A percentile compares a stretch with the other conserved stretches of the same genome.
Evolutionary conservation across 1,139 yeast species (phyloP).

Genomic region (Geotrichum reessii): DNA sequence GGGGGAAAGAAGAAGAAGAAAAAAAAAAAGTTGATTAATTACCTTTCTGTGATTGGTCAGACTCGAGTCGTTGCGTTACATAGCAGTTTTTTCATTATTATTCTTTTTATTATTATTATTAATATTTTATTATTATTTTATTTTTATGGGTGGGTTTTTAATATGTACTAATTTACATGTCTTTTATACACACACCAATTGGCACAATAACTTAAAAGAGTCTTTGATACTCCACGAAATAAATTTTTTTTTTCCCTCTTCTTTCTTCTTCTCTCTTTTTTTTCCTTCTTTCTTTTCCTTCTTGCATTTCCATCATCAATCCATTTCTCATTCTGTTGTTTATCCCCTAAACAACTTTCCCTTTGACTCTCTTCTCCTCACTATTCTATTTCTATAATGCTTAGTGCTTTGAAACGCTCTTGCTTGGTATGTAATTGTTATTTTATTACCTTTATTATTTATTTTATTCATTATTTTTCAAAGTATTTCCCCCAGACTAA

Average conservation of each 20-base stretch:
- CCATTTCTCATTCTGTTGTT: not conserved
- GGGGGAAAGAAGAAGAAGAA: not conserved
- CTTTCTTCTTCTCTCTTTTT: not conserved
- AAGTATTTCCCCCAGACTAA: constrained; percentile 6
- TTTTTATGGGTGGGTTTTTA: too few species aligned
- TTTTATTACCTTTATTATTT: not conserved
- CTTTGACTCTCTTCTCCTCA: constrained; percentile 3
- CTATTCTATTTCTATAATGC: constrained; percentile 21
- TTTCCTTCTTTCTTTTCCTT: not conserved
- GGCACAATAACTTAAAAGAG: not conserved
- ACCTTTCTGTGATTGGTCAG: constrained; percentile 4
- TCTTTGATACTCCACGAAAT: constrained; percentile 6
- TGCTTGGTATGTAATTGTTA: constrained; percentile 23
- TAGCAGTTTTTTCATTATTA: not conserved
- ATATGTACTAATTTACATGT: too few species aligned
- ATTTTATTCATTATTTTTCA: too few species aligned
- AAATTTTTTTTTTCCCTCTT: constrained; percentile 5
- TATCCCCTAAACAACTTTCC: not conserved
- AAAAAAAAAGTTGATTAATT: not conserved
- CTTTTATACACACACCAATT: too few species aligned
- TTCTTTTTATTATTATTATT: too few species aligned
- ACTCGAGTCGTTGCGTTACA: not conserved
- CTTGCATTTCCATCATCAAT: not conserved
- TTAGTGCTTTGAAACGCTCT: constrained; percentile 26
- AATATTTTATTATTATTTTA: too few species aligned